Evolutionary conservation across 148 eudicot genomes (phyloP), one percentile per base, ranked within the genome.

Genomic region (Beta vulgaris): DNA sequence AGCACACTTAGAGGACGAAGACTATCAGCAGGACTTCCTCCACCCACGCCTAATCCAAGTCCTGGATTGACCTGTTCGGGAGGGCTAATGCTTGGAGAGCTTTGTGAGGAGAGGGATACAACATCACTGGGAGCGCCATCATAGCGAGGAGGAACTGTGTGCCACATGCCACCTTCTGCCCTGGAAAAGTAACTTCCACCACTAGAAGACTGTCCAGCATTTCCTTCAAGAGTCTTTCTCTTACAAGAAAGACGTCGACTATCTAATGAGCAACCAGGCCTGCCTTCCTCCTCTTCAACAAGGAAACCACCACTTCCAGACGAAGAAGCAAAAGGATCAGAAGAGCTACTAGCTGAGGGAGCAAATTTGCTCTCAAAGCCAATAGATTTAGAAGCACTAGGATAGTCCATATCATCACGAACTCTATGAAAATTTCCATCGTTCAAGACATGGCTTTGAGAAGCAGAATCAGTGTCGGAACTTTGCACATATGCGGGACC

Each of bases 221-320:
- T 79, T 48, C 81, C 89, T 79, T 92, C 99, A 74, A 87, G 72
- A 54, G 88, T 81, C 78, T 96, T 96, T 74, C 99, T 84, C 83
- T 96, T 96, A 78, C 97, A 87, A 10, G 98, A 84, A 29, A 77
- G 36, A 59, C 89, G 90, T 18, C 90, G 87, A 71, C 84, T 87
- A 64, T 89, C 96, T 75, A 85, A 34, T 40, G 91, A 82, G 79
- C 72, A 75, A 31, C 84, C 83, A 55, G 93, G 80, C 73, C 85
- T 86, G 53, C 73, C 83, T 48, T 88, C 91, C 69, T 81, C 83
- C 29, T 87, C 91, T 68, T 87, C 88, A 76, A 75, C 69, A 12
- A 76, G 40, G 74, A 77, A 84, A 74, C 87, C 84, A 51, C 84
- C 85, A 79, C 79, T 85, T 43, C 78, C 84, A 34, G 90, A 85